Evolutionary conservation across 2,329 filamentous ascomycete species (phyloP), one percentile per base, ranked within the genome.

Genomic region (Rhexocercosporidium sp.): DNA sequence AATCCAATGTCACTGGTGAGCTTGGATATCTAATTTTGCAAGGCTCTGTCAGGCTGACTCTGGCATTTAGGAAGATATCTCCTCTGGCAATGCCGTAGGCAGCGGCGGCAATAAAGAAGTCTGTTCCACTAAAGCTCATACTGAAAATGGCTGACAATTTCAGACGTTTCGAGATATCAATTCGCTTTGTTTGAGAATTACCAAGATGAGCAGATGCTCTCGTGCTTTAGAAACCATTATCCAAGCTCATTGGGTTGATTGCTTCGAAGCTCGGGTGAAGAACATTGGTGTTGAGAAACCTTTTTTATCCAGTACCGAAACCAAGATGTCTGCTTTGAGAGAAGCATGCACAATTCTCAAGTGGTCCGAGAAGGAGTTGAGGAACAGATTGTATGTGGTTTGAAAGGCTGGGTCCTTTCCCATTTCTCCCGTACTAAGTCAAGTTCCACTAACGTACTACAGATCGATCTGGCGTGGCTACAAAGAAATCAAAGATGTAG

Each of bases 401-500:
- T 14, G 4, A 16, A 11, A 11, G 2, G 7, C 44, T 18, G n/a
- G 44, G 18, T 18, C 7, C 20, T n/a, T 47, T 5, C 44, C 44
- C 44, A 47, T 18, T 6, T 20, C 20, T 47, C 16, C 44, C 20
- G 8, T 47, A 1, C 16, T 8, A 4, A 5, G 44, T n/a, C 8
- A 3, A 25, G 18, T 47, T 2, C 20, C 44, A 20, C 44, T 47
- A 20, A 47, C 44, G 44, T 5, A 47, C 5, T 6, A 8, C 8
- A 64, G 61, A 57, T 64, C 47, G 41, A 64, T 88, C 65, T 88
- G 86, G 86, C 81, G 84, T 62, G 85, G 86, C 12, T 88, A 88
- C 73, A 82, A 85, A 69, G 84, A 87, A 73, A 86, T 88, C 71
- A 84, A 86, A 75, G 82, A 86, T 60, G 80, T 82, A 20, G 85